A percentile compares a stretch with the other conserved stretches of the same genome.
Evolutionary conservation across 768 basidiomycete species (phyloP).

Genomic region (Mycena rosella): DNA sequence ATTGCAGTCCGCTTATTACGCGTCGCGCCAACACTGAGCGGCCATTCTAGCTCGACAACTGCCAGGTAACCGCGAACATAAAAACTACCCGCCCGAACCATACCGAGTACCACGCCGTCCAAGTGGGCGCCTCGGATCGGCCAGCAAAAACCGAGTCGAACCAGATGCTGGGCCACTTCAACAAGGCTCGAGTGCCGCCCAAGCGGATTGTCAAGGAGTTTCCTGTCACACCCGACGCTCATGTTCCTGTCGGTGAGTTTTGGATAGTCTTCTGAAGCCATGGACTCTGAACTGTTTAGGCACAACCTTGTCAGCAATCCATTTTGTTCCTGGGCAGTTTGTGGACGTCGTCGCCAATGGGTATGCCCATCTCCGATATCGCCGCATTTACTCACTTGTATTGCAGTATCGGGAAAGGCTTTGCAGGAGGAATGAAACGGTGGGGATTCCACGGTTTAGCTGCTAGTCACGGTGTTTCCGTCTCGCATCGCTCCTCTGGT

Average conservation of each 20-base stretch:
- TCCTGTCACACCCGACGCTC: constrained; percentile 88
- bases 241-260: constrained; percentile 86
- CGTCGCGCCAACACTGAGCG: constrained; percentile 9
- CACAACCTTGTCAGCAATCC: constrained; percentile 88
- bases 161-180: constrained; percentile 92
- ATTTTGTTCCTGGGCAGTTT: constrained; percentile 98
- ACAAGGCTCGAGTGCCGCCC: constrained; percentile 81
- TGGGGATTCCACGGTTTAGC: constrained; percentile 93
- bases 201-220: constrained; percentile 93
- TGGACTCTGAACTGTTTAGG: constrained; percentile 59
- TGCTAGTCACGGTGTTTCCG: constrained; percentile 96
- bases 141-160: constrained; percentile 77
- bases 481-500: constrained; percentile 93
- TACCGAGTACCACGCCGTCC: constrained; percentile 90
- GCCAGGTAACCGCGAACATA: constrained; percentile 89
- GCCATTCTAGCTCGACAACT: constrained; percentile 78
- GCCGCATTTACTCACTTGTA: constrained; percentile 1
- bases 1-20: constrained; percentile 37
- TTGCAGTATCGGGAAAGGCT: constrained; percentile 93
- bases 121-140: constrained; percentile 88
- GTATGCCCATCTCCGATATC: background rate
- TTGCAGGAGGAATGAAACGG: constrained; percentile 96
- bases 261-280: background rate
- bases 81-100: constrained; percentile 72
- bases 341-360: constrained; percentile 63